A percentile compares a stretch with the other conserved stretches of the same genome.
Evolutionary conservation across 192 early-diverging fungal species (phyloP).

Genomic region (Gryganskiella cystojenkinii): DNA sequence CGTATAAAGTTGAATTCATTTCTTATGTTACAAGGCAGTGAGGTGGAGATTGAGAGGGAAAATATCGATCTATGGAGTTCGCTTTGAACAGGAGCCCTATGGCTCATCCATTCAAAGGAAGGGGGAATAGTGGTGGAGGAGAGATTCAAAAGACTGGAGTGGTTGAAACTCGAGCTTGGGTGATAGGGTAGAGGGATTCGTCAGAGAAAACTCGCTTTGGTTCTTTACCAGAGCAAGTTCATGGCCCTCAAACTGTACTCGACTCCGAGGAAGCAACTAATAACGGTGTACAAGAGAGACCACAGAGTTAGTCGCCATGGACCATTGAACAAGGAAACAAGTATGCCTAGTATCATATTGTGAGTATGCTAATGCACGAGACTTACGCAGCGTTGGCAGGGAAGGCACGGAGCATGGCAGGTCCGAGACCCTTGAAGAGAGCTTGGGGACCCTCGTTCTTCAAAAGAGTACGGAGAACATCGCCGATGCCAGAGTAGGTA

Average conservation of each 20-base stretch:
- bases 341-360: too few species aligned
- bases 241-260: conserved; percentile 49
- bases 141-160: too few species aligned
- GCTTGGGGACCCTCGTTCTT: conserved; percentile 77
- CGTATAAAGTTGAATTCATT: too few species aligned
- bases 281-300: neutral
- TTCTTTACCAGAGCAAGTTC: conserved; percentile 40
- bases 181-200: too few species aligned
- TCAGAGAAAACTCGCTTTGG: neutral
- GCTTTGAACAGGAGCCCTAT: too few species aligned
- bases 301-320: neutral
- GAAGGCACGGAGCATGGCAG: conserved; percentile 91
- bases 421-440: conserved; percentile 88
- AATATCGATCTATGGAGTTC: too few species aligned
- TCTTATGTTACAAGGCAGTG: too few species aligned
- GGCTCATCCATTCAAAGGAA: too few species aligned
- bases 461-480: conserved; percentile 71
- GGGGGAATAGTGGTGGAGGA: too few species aligned
- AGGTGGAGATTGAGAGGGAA: too few species aligned
- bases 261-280: conserved; percentile 50
- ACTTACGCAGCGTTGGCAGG: conserved; percentile 86
- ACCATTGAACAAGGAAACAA: neutral
- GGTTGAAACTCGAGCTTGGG: too few species aligned
- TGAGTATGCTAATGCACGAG: too few species aligned
- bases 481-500: conserved; percentile 79